Evolutionary conservation across 2,329 filamentous ascomycete genomes (phyloP).

Genomic region (Xylaria sp.): DNA sequence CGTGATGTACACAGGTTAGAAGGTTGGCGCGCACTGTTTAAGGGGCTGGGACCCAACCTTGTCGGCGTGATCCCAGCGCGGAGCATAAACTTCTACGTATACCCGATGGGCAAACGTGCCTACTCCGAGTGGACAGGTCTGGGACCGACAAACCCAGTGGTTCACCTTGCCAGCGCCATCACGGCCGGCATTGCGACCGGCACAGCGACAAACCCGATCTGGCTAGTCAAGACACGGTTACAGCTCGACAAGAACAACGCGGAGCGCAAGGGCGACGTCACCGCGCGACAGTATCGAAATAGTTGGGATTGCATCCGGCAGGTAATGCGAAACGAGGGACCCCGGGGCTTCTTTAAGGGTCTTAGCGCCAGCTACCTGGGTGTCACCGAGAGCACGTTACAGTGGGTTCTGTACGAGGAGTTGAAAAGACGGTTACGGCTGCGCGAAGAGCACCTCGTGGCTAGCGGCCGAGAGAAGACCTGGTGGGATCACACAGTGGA

Average conservation of each 20-base stretch:
- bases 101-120: conserved; percentile 89
- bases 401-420: conserved; percentile 95
- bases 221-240: conserved; percentile 92
- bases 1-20: conserved; percentile 81
- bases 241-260: conserved; percentile 90
- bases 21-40: conserved; percentile 89
- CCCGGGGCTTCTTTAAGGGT: conserved; percentile 86
- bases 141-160: conserved; percentile 74
- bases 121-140: conserved; percentile 79
- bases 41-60: conserved; percentile 89
- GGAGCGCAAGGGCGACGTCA: conserved; percentile 63
- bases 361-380: conserved; percentile 92
- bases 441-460: conserved; percentile 68
- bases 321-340: conserved; percentile 81
- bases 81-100: conserved; percentile 93
- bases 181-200: conserved; percentile 85
- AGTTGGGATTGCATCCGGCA: conserved; percentile 88
- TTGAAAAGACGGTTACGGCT: conserved; percentile 79
- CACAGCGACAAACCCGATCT: conserved; percentile 94
- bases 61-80: conserved; percentile 89
- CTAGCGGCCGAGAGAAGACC: conserved; percentile 70
- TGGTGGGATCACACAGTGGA: conserved; percentile 79
- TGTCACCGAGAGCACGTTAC: conserved; percentile 87
- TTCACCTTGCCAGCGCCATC: conserved; percentile 81
- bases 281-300: conserved; percentile 80